Conservation (phyloP, 164 flowering plant species). For the Berberis thunbergii region DNA sequence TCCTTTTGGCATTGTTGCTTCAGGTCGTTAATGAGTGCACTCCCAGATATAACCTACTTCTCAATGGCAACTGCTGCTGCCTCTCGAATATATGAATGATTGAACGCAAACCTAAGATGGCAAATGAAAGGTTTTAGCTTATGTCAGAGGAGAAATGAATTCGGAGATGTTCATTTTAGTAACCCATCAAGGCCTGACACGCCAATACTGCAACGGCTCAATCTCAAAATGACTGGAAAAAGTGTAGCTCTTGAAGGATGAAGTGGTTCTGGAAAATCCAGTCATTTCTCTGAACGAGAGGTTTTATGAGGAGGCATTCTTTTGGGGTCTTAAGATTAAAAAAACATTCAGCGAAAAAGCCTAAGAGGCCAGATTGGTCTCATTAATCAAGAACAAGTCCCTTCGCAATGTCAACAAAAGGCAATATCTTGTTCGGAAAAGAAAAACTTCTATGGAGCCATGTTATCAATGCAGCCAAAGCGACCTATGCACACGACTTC, state of each 20-base stretch:
- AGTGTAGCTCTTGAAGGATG: constrained; percentile 39
- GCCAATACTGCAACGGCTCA: constrained; percentile 19
- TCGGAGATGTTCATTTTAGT: too few relatives aligned
- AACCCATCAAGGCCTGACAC: constrained; percentile 32
- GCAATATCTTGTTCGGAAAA: constrained; percentile 32
- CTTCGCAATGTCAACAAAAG: constrained; percentile 33
- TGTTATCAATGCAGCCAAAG: constrained; percentile 15
- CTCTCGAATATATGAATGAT: constrained; percentile 19
- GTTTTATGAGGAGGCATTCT: constrained; percentile 40
- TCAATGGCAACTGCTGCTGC: constrained; percentile 17
- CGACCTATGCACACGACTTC: constrained; percentile 39
- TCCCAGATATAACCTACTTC: constrained; percentile 15
- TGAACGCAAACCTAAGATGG: constrained; percentile 12
- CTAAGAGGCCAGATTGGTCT: constrained; percentile 33
- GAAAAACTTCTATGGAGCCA: constrained; percentile 4
- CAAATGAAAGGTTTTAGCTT: constrained; percentile 14
- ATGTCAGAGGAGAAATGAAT: constrained; percentile 15
- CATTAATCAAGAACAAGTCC: constrained; percentile 35
- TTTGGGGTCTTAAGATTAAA: constrained; percentile 25
- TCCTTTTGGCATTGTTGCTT: not conserved
- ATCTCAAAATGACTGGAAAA: constrained; percentile 20
- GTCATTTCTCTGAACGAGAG: constrained; percentile 29
- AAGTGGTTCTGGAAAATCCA: constrained; percentile 9
- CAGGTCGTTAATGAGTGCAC: constrained; percentile 21
- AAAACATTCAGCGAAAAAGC: constrained; percentile 25